These are phyloP conservation scores for Marasmius sp. DNA, from an alignment of 1,284 basidiomycete genomes.

Conservation along the genomic window DNA sequence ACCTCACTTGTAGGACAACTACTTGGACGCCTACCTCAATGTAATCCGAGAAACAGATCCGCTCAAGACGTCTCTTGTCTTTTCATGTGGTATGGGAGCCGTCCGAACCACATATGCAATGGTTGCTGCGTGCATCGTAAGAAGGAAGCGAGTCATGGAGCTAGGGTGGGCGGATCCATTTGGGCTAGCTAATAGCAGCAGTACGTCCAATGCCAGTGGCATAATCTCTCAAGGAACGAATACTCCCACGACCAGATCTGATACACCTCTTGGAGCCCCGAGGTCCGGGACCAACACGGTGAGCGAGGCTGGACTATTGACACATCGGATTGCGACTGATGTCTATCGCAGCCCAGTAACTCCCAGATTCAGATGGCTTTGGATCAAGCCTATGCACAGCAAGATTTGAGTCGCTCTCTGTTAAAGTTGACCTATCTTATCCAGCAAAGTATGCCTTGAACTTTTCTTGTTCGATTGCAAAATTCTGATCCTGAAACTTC, in stretches of 20 bases:
- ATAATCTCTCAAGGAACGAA: slow-evolving; percentile 7
- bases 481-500: slow-evolving; percentile 8
- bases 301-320: slow-evolving; percentile 16
- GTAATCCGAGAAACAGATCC: slow-evolving; percentile 86
- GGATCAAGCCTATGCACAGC: slow-evolving; percentile 82
- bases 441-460: slow-evolving; percentile 61
- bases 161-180: slow-evolving; percentile 81
- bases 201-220: slow-evolving; percentile 17
- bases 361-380: slow-evolving; percentile 57
- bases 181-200: slow-evolving; percentile 18
- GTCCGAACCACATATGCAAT: slow-evolving; percentile 98
- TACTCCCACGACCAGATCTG: slow-evolving; percentile 3
- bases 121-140: slow-evolving; percentile 88
- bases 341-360: slow-evolving; percentile 34
- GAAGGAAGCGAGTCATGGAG: slow-evolving; percentile 84
- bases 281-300: slow-evolving; percentile 47
- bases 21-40: slow-evolving; percentile 89
- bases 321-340: background rate
- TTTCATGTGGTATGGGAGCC: slow-evolving; percentile 97
- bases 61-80: slow-evolving; percentile 81
- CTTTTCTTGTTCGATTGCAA: slow-evolving; percentile 3
- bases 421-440: slow-evolving; percentile 84
- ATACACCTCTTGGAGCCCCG: slow-evolving; percentile 26
- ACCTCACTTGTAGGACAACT: slow-evolving; percentile 67
- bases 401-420: slow-evolving; percentile 80